Evolutionary conservation across 139 green algal species (phyloP).

Genomic region (Picochlorum sp.): DNA sequence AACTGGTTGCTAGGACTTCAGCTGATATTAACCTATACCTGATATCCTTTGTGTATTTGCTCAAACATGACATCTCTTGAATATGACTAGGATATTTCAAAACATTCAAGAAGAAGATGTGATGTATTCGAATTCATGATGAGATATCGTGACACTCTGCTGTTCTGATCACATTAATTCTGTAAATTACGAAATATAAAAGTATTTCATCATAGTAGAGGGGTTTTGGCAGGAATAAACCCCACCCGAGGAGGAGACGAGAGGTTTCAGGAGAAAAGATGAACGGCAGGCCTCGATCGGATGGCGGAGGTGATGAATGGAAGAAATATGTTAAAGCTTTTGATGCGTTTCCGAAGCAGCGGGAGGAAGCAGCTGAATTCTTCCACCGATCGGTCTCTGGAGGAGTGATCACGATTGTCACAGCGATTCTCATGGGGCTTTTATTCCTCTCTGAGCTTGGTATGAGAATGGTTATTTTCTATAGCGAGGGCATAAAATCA

Average conservation of each 20-base stretch:
- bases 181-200: too few species aligned
- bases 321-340: conserved; percentile 23
- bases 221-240: too few species aligned
- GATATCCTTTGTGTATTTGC: conserved; percentile 34
- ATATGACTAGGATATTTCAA: neutral
- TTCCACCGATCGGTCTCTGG: conserved; percentile 75
- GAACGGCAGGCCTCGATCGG: neutral
- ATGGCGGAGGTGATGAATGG: neutral
- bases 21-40: conserved; percentile 54
- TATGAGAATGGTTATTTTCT: conserved; percentile 32
- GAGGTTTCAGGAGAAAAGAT: too few species aligned
- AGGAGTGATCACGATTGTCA: conserved; percentile 87
- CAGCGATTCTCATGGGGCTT: conserved; percentile 75
- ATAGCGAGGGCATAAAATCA: neutral
- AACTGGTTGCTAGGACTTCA: conserved; percentile 76
- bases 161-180: too few species aligned
- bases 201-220: too few species aligned
- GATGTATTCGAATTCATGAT: too few species aligned
- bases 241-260: too few species aligned
- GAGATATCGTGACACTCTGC: too few species aligned
- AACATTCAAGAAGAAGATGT: too few species aligned
- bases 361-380: conserved; percentile 84
- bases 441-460: conserved; percentile 88
- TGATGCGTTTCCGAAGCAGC: conserved; percentile 78
- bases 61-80: neutral